Percentiles rank a stretch among this genome's conserved stretches.
phyloP scores from a whole-genome alignment of 768 basidiomycete genomes.

The Mycena kentingensis region DNA sequence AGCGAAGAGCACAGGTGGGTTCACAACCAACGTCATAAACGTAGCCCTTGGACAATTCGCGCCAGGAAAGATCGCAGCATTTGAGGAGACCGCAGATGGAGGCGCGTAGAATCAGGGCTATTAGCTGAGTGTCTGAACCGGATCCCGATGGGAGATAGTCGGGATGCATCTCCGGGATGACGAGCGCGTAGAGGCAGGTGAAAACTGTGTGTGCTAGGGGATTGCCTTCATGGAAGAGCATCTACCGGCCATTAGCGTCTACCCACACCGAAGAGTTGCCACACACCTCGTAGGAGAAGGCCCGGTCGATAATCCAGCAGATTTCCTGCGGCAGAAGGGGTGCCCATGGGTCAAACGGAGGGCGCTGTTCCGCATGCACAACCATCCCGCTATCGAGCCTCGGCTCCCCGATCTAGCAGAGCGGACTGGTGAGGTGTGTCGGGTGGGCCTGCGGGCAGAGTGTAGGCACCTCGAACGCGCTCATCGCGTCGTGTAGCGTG shows the following conservation, averaged over 20 bases:
- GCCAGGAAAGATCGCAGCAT: conserved; percentile 80
- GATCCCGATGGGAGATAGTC: conserved; percentile 42
- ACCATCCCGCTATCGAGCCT: conserved; percentile 83
- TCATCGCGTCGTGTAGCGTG: conserved; percentile 88
- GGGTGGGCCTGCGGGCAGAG: conserved; percentile 7
- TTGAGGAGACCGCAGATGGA: conserved; percentile 73
- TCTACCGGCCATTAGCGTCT: conserved; percentile 45
- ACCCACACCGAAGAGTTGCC: background rate
- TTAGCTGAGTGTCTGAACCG: conserved; percentile 52
- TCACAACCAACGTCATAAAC: conserved; percentile 70
- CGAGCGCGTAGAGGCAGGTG: conserved; percentile 74
- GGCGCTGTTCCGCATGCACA: conserved; percentile 40
- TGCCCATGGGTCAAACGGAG: conserved; percentile 62
- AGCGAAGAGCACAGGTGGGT: conserved; percentile 14
- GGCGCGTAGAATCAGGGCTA: conserved; percentile 69
- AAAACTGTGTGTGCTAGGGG: conserved; percentile 86
- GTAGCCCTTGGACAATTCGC: conserved; percentile 74
- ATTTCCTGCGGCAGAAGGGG: conserved; percentile 76
- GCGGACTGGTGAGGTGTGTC: conserved; percentile 17
- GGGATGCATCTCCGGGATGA: conserved; percentile 60
- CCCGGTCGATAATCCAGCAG: conserved; percentile 85
- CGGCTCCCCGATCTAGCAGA: conserved; percentile 79
- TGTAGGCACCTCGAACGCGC: conserved; percentile 75
- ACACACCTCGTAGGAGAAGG: conserved; percentile 77
- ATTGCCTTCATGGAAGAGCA: conserved; percentile 86